Evolutionary conservation across 306 rosid genomes (phyloP).

Genomic region (Gynostemma pentaphyllum): DNA sequence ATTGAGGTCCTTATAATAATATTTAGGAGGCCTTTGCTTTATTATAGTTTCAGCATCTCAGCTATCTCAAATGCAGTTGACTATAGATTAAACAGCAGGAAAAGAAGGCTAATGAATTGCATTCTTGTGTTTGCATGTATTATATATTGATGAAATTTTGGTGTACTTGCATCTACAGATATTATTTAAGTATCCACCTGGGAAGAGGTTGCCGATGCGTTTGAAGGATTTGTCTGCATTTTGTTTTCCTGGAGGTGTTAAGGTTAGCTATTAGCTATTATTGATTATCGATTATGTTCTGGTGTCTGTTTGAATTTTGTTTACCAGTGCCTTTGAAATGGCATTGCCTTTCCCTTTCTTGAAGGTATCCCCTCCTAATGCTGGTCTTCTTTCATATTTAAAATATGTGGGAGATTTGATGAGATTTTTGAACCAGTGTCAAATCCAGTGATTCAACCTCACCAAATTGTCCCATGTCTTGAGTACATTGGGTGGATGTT

Average conservation of each 20-base stretch:
- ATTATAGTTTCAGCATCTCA: slow-evolving; percentile 2
- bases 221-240: slow-evolving; percentile 68
- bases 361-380: too few relatives aligned
- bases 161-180: slow-evolving; percentile 29
- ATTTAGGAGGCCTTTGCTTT: neutral
- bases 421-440: neutral
- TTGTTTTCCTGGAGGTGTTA: slow-evolving; percentile 82
- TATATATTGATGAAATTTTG: neutral
- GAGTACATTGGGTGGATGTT: neutral
- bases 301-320: too few relatives aligned
- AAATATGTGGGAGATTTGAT: neutral
- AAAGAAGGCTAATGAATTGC: neutral
- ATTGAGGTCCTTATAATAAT: neutral
- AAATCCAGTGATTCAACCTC: neutral
- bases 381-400: neutral
- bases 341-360: too few relatives aligned
- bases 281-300: slow-evolving; percentile 14
- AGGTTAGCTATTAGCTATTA: slow-evolving; percentile 59
- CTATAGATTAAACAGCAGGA: neutral
- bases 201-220: slow-evolving; percentile 54
- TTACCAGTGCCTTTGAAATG: too few relatives aligned
- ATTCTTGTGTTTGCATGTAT: neutral
- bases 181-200: slow-evolving; percentile 84
- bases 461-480: neutral
- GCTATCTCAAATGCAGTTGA: slow-evolving; percentile 1